phyloP scores from a whole-genome alignment of 2,329 filamentous ascomycete genomes.

The Hymenoscyphus fructigenus region DNA sequence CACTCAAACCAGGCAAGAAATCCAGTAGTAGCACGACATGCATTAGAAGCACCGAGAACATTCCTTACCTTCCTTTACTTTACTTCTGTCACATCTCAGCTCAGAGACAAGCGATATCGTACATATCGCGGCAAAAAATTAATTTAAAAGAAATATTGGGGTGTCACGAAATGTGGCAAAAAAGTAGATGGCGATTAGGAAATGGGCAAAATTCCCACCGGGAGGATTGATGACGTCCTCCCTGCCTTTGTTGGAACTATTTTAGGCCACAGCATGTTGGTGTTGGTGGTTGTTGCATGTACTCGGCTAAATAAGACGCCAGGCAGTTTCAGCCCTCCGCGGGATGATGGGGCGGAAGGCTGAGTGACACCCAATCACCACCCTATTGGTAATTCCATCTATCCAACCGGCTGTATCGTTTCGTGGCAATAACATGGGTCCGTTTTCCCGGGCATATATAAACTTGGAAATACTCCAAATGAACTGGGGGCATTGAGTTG shows the following conservation, averaged over 20 bases:
- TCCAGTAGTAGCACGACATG: not conserved
- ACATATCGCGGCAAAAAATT: not conserved
- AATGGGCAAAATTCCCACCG: not conserved
- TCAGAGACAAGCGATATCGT: not conserved
- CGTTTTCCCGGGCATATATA: not conserved
- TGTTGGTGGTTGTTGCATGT: not conserved
- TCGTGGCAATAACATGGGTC: not conserved
- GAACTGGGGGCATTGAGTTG: not conserved
- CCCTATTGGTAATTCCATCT: not conserved
- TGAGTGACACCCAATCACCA: not conserved
- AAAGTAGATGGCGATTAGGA: not conserved
- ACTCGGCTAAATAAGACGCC: conserved; percentile 2
- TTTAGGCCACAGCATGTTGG: not conserved
- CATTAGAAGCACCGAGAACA: not conserved
- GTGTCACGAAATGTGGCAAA: not conserved
- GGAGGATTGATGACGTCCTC: not conserved
- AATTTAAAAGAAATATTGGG: not conserved
- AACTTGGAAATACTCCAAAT: not conserved
- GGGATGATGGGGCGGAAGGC: conserved; percentile 1
- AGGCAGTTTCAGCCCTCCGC: not conserved
- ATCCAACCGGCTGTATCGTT: not conserved
- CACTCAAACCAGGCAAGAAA: not conserved
- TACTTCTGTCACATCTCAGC: not conserved
- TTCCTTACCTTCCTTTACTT: not conserved
- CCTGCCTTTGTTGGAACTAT: not conserved